Percentiles rank a stretch among this genome's conserved stretches.
These are phyloP conservation scores for Trametes pubescens DNA, from an alignment of 1,284 basidiomycete species.

Conservation along the genomic window DNA sequence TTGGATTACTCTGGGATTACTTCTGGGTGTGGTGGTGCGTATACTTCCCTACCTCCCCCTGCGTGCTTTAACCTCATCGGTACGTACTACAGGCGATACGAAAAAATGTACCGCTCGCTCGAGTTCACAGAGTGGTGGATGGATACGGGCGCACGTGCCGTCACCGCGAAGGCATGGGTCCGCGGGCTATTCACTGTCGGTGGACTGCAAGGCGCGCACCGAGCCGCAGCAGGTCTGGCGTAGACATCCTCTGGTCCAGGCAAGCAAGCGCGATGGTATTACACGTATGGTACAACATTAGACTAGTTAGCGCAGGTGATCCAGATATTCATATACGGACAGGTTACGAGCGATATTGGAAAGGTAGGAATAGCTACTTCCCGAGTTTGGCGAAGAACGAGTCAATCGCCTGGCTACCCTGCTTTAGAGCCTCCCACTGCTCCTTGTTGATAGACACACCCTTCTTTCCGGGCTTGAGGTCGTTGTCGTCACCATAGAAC, in stretches of 20 bases:
- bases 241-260: slow-evolving; percentile 36
- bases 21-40: slow-evolving; percentile 73
- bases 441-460: slow-evolving; percentile 78
- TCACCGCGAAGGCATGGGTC: slow-evolving; percentile 74
- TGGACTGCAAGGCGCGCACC: slow-evolving; percentile 70
- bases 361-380: slow-evolving; percentile 42
- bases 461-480: slow-evolving; percentile 85
- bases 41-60: slow-evolving; percentile 15
- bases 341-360: not conserved
- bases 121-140: slow-evolving; percentile 65
- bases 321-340: slow-evolving; percentile 10
- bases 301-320: slow-evolving; percentile 23
- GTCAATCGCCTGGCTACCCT: slow-evolving; percentile 55
- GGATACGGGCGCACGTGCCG: slow-evolving; percentile 70
- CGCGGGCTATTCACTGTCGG: slow-evolving; percentile 59
- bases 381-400: slow-evolving; percentile 55
- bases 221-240: slow-evolving; percentile 72
- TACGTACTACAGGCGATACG: slow-evolving; percentile 57
- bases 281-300: slow-evolving; percentile 21
- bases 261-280: not conserved
- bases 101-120: slow-evolving; percentile 59
- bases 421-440: slow-evolving; percentile 73
- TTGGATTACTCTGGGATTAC: slow-evolving; percentile 60
- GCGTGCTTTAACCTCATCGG: slow-evolving; percentile 14
- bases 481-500: slow-evolving; percentile 69